These are phyloP conservation scores for Orbilia javanica DNA, from an alignment of 2,329 filamentous ascomycete genomes.

Conservation along the genomic window DNA sequence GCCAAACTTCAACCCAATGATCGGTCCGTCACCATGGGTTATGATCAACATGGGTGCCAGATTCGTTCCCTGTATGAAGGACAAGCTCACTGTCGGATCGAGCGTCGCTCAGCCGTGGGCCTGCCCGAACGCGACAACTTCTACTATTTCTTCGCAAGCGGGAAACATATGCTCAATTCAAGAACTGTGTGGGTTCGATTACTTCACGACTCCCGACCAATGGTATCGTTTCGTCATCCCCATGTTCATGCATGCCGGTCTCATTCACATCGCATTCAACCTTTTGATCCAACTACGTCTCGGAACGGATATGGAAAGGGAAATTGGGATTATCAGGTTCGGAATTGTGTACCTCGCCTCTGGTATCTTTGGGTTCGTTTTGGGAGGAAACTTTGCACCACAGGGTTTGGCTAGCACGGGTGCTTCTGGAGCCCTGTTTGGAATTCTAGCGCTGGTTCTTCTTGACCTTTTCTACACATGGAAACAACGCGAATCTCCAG, in stretches of 20 bases:
- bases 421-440: conserved; percentile 90
- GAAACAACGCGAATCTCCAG: conserved; percentile 80
- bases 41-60: conserved; percentile 97
- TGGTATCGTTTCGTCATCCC: conserved; percentile 97
- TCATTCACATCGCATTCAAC: conserved; percentile 97
- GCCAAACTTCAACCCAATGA: conserved; percentile 95
- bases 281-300: conserved; percentile 90
- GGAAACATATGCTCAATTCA: conserved; percentile 77
- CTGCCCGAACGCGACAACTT: conserved; percentile 82
- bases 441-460: conserved; percentile 86
- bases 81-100: conserved; percentile 75
- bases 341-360: conserved; percentile 88
- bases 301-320: conserved; percentile 89
- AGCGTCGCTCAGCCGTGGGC: conserved; percentile 73
- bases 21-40: conserved; percentile 89
- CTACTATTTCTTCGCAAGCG: conserved; percentile 65
- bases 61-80: conserved; percentile 95
- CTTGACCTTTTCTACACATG: conserved; percentile 95
- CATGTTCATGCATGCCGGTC: conserved; percentile 93
- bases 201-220: conserved; percentile 79
- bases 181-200: conserved; percentile 82
- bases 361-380: conserved; percentile 94
- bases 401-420: conserved; percentile 75
- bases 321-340: conserved; percentile 89
- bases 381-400: conserved; percentile 92